Evolutionary conservation across 2,329 filamentous ascomycete species (phyloP).

Genomic region (Herpomyces periplanetae): DNA sequence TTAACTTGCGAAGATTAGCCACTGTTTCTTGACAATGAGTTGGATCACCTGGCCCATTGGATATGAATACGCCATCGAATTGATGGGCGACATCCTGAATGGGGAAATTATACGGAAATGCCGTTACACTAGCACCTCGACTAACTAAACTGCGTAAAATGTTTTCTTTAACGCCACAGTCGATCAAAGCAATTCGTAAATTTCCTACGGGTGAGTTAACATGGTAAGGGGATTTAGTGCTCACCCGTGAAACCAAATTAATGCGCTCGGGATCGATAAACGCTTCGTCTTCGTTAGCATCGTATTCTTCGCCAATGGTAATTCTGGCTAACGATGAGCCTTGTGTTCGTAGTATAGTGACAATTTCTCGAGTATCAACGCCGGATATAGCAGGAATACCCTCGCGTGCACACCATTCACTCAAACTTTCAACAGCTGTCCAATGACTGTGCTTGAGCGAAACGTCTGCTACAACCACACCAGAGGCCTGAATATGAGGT

Average conservation of each 20-base stretch:
- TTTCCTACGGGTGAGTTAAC: slow-evolving; percentile 45
- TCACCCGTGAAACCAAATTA: slow-evolving; percentile 79
- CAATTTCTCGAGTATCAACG: slow-evolving; percentile 82
- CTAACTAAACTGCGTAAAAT: slow-evolving; percentile 74
- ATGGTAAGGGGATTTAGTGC: slow-evolving; percentile 91
- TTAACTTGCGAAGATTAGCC: slow-evolving; percentile 58
- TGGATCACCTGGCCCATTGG: slow-evolving; percentile 48
- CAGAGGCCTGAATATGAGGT: slow-evolving; percentile 78
- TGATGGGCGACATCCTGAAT: slow-evolving; percentile 94
- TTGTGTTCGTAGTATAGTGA: slow-evolving; percentile 76
- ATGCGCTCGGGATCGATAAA: slow-evolving; percentile 84
- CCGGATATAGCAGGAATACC: slow-evolving; percentile 84
- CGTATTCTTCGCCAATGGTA: slow-evolving; percentile 82
- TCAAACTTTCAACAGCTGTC: slow-evolving; percentile 78
- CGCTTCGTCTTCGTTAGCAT: slow-evolving; percentile 85
- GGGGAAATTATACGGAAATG: slow-evolving; percentile 83
- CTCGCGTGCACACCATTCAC: slow-evolving; percentile 79
- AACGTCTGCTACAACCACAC: slow-evolving; percentile 78
- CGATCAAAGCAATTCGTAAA: slow-evolving; percentile 68
- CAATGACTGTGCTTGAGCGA: slow-evolving; percentile 85
- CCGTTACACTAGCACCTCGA: slow-evolving; percentile 64
- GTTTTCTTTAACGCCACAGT: slow-evolving; percentile 98
- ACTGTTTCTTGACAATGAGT: slow-evolving; percentile 84
- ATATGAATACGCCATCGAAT: slow-evolving; percentile 87
- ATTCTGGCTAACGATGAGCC: slow-evolving; percentile 84